Evolutionary conservation across 305 asterid species (phyloP), one percentile per base, ranked within the genome.

Genomic region (Fraxinus baroniana): DNA sequence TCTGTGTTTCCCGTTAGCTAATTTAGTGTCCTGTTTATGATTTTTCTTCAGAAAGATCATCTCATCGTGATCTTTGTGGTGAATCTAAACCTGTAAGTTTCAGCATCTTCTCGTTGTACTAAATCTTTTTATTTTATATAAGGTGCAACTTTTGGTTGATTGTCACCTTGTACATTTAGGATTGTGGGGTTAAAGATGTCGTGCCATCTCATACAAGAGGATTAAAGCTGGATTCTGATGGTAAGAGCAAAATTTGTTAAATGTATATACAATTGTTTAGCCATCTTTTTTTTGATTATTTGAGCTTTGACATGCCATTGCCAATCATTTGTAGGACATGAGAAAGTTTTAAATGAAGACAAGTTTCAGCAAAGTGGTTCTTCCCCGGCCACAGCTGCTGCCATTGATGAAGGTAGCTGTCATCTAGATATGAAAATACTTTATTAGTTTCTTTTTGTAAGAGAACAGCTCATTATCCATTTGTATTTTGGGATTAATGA

Each of bases 331-430:
- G 46, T 73, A 87, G 91, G 92, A 57, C 88, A 86, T 78, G 89
- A 81, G 83, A 83, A 80, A 81, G 90, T 77, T 78, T 73, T 64
- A 36, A 80, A 83, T 88, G 92, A 89, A 78, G 93, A 80, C 72
- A 86, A 75, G 73, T 41, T 52, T 52, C 60, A 18, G 57, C 57
- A 75, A 3, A 52, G 68, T 36, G 74, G 72, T 15, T 86, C 92
- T 74, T 41, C 87, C 52, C 85, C 90, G 49, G 85, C 83, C 6
- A 17, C 88, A 41, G 20, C 84, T 77, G 82, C 77, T 83, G 41
- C 84, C 24, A 80, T 83, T 52, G 84, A 52, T 57, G 97, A 94
- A 88, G 97, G 93, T 89, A 81, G 36, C 75, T 68, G 6, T 74
- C n/a, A 18, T 46, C 12, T 17, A 10, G 18, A 66, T 49, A 1